Percentiles rank a stretch among this genome's conserved stretches.
These are phyloP conservation scores for Sequoiadendron giganteum DNA, from an alignment of 75 land plant genomes.

Conservation along the genomic window DNA sequence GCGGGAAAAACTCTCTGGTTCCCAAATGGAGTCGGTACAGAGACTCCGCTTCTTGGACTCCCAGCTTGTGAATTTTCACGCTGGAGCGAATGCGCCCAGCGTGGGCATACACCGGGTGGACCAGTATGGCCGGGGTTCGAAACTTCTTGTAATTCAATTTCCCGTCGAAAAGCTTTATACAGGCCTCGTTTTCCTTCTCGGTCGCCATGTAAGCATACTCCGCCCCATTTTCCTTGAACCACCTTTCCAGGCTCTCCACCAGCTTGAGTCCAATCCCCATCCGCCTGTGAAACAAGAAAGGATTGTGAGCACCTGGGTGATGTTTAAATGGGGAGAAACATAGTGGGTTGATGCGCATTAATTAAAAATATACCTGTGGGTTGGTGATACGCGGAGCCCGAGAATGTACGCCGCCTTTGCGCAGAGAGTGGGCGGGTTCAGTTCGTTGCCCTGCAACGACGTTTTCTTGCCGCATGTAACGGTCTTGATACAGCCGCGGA, in stretches of 20 bases:
- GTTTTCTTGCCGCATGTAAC: slow-evolving; percentile 68
- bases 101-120: slow-evolving; percentile 79
- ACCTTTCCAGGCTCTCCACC: slow-evolving; percentile 56
- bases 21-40: slow-evolving; percentile 62
- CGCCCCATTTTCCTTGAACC: slow-evolving; percentile 69
- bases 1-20: slow-evolving; percentile 84
- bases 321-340: neutral
- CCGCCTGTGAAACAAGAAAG: slow-evolving; percentile 37
- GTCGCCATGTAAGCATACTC: slow-evolving; percentile 93
- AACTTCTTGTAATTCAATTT: slow-evolving; percentile 65
- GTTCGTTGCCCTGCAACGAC: slow-evolving; percentile 7
- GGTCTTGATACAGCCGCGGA: slow-evolving; percentile 67
- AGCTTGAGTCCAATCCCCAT: slow-evolving; percentile 77
- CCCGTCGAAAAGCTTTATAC: slow-evolving; percentile 69
- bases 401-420: slow-evolving; percentile 68
- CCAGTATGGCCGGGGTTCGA: slow-evolving; percentile 81
- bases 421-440: slow-evolving; percentile 19
- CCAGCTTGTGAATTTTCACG: slow-evolving; percentile 38
- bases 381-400: slow-evolving; percentile 80
- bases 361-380: slow-evolving; percentile 43
- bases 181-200: slow-evolving; percentile 79
- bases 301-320: neutral
- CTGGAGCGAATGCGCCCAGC: slow-evolving; percentile 17
- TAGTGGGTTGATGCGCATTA: neutral
- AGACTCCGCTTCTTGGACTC: slow-evolving; percentile 44